Evolutionary conservation across 2,329 filamentous ascomycete genomes (phyloP).

Genomic region (Colletotrichum tanaceti): DNA sequence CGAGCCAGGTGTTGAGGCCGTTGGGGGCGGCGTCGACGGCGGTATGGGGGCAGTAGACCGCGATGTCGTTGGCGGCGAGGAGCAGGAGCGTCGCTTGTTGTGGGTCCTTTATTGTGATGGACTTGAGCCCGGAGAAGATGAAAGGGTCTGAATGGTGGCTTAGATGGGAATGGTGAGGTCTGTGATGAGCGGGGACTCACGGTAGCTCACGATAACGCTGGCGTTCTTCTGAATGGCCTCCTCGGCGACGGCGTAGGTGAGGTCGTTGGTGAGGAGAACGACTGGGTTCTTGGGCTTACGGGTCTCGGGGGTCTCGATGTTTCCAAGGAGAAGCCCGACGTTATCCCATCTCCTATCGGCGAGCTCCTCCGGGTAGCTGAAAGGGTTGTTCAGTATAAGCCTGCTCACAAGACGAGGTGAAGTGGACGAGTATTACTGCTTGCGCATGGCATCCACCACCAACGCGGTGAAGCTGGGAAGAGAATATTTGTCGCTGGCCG

Average conservation of each 20-base stretch:
- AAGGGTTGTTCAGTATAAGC: constrained; percentile 10
- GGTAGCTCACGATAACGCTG: constrained; percentile 89
- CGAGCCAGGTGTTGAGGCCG: constrained; percentile 94
- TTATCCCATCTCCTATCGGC: constrained; percentile 96
- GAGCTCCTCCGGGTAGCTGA: constrained; percentile 86
- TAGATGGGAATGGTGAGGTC: constrained; percentile 1
- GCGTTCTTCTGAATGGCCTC: constrained; percentile 84
- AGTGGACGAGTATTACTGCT: constrained; percentile 69
- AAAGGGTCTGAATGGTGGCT: constrained; percentile 77
- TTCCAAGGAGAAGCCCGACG: constrained; percentile 80
- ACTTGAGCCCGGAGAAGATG: constrained; percentile 93
- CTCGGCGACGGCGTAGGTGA: constrained; percentile 88
- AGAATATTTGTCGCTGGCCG: constrained; percentile 31
- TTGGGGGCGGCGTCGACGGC: constrained; percentile 88
- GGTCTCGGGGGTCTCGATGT: constrained; percentile 50
- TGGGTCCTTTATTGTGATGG: constrained; percentile 83
- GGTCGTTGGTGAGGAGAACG: constrained; percentile 80
- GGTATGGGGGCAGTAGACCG: constrained; percentile 96
- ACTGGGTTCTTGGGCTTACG: constrained; percentile 46
- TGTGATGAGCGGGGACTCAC: constrained; percentile 56
- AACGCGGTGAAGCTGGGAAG: constrained; percentile 58
- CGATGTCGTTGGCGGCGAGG: constrained; percentile 86
- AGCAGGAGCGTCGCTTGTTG: constrained; percentile 88
- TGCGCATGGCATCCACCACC: constrained; percentile 84
- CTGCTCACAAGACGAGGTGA: background rate